Evolutionary conservation across 805 yeast genomes (phyloP), one percentile per base, ranked within the genome.

Genomic region (Candida ovalis): DNA sequence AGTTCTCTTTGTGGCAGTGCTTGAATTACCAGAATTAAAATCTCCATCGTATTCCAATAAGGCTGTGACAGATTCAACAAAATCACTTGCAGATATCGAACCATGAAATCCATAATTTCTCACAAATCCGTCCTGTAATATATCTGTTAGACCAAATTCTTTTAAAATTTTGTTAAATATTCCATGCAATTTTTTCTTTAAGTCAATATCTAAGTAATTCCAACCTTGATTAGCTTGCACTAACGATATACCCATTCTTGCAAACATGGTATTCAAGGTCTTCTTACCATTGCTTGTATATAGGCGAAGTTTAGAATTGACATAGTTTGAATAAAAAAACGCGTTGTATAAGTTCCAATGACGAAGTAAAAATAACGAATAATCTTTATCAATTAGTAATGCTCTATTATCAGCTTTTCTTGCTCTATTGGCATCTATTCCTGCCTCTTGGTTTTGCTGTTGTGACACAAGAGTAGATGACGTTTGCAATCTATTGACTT

Each of bases 341-440:
- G 96, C 77, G 55, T 92, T 95, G 68, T 94, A 92, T 17, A 94
- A 70, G 10, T 96, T 86, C 88, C 98, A 91, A 64, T 92, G 97
- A 42, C 97, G 82, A 41, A 94, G 72, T 37, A 95, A 68, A 61
- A 91, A 94, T 40, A 94, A 70, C 50, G 89, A 82, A 66, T 87
- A 94, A 66, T 95, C 99, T 23, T 84, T 79, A 59, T 88, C 96
- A 17, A 88, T 71, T 22, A 76, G 74, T 24, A 94, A 72, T 44
- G 66, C 58, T 1, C 54, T 55, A 32, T 63, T 62, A 46, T 66
- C 71, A 5, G 71, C 67, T 40, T 58, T 67, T 45, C 59, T 58
- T 12, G 66, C 61, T 38, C 62, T 45, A 21, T 55, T 58, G 15
- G 45, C 49, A 37, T 51, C 59, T 15, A 59, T 32, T n/a, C 47